Base-by-base conservation (phyloP, 2,329 filamentous ascomycete species). In the Sarocladium brachiariae region DNA sequence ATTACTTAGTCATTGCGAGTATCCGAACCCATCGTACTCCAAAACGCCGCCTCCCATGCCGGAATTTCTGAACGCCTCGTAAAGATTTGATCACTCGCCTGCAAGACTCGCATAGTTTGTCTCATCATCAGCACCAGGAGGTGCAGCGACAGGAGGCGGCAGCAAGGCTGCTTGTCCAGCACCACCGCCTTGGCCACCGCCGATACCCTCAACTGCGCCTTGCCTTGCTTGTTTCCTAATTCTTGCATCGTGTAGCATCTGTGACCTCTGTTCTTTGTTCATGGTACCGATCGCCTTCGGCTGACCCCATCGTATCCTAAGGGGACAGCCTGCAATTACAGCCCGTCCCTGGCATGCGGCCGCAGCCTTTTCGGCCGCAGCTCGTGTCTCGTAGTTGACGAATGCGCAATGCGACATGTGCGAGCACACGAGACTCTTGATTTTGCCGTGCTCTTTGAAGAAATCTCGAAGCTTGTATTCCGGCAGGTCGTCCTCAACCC, bases 371-470 rank as follows among this genome's bases (percentile, higher is more conserved):
- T 99, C 93, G 0, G 95, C 93, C 1, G 80, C 86, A 54, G 89
- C 83, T 52, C 93, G 80, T 2, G 86, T 88, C 58, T 90, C 83
- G 65, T 89, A 99, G 70, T 99, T 99, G 70, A 99, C 76, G 63
- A 97, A 99, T 1, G 93, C 93, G 66, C 91, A 97, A 63, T 97
- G 93, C 14, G 92, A 92, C 73, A 95, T 90, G 70, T 99, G 93
- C 6, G 91, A 96, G 68, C 93, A 97, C 33, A 99, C 86, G 14
- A 99, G 72, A 23, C 90, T 96, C 60, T 93, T 88, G 53, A 99
- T 84, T 62, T 92, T 89, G 55, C 93, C 93, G 60, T 91, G 90
- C 16, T 81, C 80, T 54, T 89, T 83, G 73, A 99, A 99, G 67
- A 95, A 93, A 2, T 89, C 86, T 45, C 93, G 87, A 23, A 99